A percentile compares a stretch with the other conserved stretches of the same genome.
phyloP scores from a whole-genome alignment of 2,329 filamentous ascomycete species.

The Sporothrix luriei region DNA sequence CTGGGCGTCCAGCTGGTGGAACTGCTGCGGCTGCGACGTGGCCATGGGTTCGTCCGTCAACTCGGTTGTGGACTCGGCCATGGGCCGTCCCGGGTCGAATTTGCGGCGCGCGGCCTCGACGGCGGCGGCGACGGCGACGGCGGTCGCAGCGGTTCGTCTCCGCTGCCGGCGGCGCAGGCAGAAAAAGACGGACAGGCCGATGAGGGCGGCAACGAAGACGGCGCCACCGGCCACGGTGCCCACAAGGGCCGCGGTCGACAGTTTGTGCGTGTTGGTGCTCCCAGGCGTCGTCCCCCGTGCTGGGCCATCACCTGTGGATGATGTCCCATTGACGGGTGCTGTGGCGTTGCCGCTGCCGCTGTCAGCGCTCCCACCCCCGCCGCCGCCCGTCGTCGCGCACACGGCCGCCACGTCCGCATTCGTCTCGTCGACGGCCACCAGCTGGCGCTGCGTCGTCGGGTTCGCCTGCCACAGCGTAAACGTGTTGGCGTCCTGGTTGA shows the following conservation, averaged over 20 bases:
- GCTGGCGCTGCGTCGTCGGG: slow-evolving; percentile 25
- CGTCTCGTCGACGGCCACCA: slow-evolving; percentile 33
- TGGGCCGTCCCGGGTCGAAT: neutral
- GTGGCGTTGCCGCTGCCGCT: neutral
- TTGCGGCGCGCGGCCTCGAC: neutral
- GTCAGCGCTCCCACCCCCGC: slow-evolving; percentile 36
- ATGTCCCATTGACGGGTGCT: neutral
- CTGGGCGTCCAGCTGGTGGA: slow-evolving; percentile 2
- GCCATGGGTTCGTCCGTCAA: neutral
- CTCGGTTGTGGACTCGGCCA: neutral
- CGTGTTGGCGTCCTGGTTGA: slow-evolving; percentile 39
- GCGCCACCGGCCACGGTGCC: neutral
- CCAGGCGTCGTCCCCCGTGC: neutral
- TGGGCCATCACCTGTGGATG: neutral
- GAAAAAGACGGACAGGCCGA: neutral
- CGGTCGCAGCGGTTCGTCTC: neutral
- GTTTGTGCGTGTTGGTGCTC: neutral
- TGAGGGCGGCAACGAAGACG: neutral
- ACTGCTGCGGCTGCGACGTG: neutral
- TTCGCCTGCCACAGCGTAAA: slow-evolving; percentile 37
- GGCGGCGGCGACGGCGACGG: neutral
- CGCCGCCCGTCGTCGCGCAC: neutral
- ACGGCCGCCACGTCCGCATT: neutral
- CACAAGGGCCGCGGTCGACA: neutral
- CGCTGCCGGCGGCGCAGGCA: neutral